A percentile compares a stretch with the other conserved stretches of the same genome.
phyloP scores from a whole-genome alignment of 2,329 filamentous ascomycete genomes.

The Penicillium paneum region DNA sequence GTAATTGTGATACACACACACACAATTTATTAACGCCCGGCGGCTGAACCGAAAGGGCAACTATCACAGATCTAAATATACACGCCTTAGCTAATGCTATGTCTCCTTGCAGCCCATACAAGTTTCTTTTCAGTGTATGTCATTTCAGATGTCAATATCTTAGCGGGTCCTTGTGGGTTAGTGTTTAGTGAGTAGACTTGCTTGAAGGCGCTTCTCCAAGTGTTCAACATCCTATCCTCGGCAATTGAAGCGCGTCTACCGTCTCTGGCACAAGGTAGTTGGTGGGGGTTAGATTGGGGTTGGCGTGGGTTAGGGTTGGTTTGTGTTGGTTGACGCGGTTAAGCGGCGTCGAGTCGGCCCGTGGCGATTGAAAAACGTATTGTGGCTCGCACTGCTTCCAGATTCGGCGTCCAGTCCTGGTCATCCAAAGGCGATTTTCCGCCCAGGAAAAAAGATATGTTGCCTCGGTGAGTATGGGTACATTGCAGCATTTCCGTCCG shows the following conservation, averaged over 20 bases:
- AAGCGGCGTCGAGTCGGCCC: neutral
- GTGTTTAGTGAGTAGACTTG: neutral
- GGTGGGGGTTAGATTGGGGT: neutral
- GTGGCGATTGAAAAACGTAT: constrained; percentile 32
- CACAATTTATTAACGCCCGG: constrained; percentile 27
- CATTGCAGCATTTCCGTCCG: too few species aligned
- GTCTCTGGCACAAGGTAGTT: neutral
- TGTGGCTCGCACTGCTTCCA: constrained; percentile 28
- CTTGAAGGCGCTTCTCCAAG: constrained; percentile 27
- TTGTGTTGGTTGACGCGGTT: neutral
- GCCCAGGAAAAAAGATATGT: too few species aligned
- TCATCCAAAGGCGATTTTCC: constrained; percentile 15
- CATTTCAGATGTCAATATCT: too few species aligned
- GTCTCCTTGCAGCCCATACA: too few species aligned
- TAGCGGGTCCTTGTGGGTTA: too few species aligned
- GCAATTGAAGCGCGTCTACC: constrained; percentile 35
- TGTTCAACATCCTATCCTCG: constrained; percentile 36
- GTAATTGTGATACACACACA: too few species aligned
- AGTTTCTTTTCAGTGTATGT: too few species aligned
- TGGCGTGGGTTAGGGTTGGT: neutral
- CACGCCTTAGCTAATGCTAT: too few species aligned
- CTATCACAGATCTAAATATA: constrained; percentile 5
- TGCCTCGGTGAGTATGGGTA: too few species aligned
- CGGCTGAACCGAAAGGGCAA: constrained; percentile 27
- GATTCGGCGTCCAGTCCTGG: constrained; percentile 28